A percentile compares a stretch with the other conserved stretches of the same genome.
These are phyloP conservation scores for Clonostachys rosea DNA, from an alignment of 2,329 filamentous ascomycete genomes.

Conservation along the genomic window DNA sequence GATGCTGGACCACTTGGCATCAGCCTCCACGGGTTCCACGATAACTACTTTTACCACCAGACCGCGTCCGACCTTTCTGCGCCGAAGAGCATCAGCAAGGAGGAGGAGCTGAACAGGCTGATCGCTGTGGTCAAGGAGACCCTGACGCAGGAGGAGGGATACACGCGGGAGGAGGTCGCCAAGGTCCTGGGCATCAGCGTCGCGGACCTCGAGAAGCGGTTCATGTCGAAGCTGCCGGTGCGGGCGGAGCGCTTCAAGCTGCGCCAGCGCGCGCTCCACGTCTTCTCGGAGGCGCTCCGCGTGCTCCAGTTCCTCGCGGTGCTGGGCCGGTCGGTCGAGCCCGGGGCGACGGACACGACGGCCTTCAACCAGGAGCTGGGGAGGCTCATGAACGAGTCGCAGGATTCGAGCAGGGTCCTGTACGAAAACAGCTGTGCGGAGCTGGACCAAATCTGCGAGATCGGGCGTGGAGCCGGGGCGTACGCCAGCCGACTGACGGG, in stretches of 20 bases:
- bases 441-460: conserved; percentile 80
- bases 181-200: conserved; percentile 64
- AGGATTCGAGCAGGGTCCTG: conserved; percentile 77
- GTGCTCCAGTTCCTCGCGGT: conserved; percentile 80
- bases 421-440: conserved; percentile 93
- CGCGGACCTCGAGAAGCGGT: conserved; percentile 68
- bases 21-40: conserved; percentile 82
- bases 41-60: conserved; percentile 65
- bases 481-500: conserved; percentile 86
- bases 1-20: conserved; percentile 81
- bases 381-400: conserved; percentile 81
- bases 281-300: conserved; percentile 83
- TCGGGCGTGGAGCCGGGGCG: conserved; percentile 73
- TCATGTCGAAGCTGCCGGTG: conserved; percentile 85
- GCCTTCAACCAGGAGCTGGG: conserved; percentile 68
- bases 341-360: conserved; percentile 43
- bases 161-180: conserved; percentile 83
- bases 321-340: conserved; percentile 49
- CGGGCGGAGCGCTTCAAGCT: conserved; percentile 85
- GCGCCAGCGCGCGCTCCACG: conserved; percentile 82
- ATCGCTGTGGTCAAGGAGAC: conserved; percentile 64
- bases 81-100: conserved; percentile 36
- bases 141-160: conserved; percentile 76
- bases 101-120: conserved; percentile 69
- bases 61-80: conserved; percentile 28